Base-by-base conservation (phyloP, 148 eudicot genomes). In the Amaranthus palmeri region DNA sequence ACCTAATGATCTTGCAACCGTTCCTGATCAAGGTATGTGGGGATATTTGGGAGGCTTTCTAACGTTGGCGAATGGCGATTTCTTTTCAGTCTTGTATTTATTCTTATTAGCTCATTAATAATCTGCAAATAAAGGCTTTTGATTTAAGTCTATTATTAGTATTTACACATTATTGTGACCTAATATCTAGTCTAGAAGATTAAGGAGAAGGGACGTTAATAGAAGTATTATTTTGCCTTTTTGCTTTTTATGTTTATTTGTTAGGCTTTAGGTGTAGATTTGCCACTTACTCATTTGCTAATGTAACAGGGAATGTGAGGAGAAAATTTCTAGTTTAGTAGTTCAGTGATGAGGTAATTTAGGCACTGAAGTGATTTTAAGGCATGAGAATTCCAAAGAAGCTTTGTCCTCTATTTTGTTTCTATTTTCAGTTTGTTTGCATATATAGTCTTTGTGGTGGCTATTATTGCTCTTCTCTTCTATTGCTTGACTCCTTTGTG, bases 1-100 rank as follows among this genome's bases (percentile, higher is more conserved):
- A 76, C 92, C 96, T 5, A 84, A 80, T 82, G 97, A 96, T 88
- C 85, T 88, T 80, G 81, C 78, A 65, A 96, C 97, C 11, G 84
- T 79, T 67, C 92, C 97, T 60, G 83, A 88, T 44, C 96, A 95
- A 81, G 97, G 99, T 95, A 85, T 17, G 65, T 11, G n/a, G 62
- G 7, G 13, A 56, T 46, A 36, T 7, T 18, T 3, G 17, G 36
- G 36, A 5, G 6, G 41, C 15, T 57, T 49, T 25, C 36, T 25
- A 25, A 25, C 36, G 36, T 25, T 25, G 36, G 36, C 36, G 36
- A 25, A 25, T 25, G 36, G 36, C 36, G 36, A 25, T 25, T 25
- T n/a, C 47, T 15, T 13, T 41, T 43, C 36, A 8, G 10, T 6
- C 4, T 58, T 48, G 14, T 56, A 17, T 18, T 8, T 49, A 36